Conservation (phyloP, 345 rosid species). For the Isatis tinctoria region DNA sequence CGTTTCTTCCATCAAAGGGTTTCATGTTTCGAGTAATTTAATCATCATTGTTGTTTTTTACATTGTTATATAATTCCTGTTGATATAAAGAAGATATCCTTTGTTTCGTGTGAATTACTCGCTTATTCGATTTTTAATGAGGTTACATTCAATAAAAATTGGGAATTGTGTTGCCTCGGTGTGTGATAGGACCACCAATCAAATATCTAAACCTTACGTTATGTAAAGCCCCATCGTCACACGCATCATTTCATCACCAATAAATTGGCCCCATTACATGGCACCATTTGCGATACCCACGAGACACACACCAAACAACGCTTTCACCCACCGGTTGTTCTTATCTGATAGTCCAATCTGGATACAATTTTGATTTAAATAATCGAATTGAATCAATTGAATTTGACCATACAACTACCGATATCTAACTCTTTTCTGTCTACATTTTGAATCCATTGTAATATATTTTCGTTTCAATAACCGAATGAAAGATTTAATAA, state of each 20-base stretch:
- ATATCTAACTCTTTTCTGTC: not conserved
- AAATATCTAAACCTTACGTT: not conserved
- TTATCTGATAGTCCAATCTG: not conserved
- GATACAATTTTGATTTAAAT: not conserved
- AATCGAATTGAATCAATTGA: not conserved
- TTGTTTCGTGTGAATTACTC: conserved; percentile 1
- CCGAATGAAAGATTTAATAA: not conserved
- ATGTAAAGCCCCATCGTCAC: not conserved
- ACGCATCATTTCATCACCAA: conserved; percentile 9
- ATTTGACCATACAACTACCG: not conserved
- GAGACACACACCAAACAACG: not conserved
- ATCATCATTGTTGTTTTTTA: not conserved
- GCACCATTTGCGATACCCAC: conserved; percentile 20
- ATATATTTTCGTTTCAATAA: not conserved
- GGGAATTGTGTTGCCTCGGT: not conserved
- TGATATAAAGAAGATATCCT: conserved; percentile 11
- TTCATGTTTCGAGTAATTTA: not conserved
- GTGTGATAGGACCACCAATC: not conserved
- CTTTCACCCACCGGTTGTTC: conserved; percentile 8
- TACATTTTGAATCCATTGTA: not conserved
- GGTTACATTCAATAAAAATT: not conserved
- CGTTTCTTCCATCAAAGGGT: not conserved
- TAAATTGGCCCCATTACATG: conserved; percentile 10
- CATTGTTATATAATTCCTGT: not conserved
- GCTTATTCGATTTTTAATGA: not conserved